These are phyloP conservation scores for Fraxinus latifolia DNA, from an alignment of 305 asterid genomes.

Conservation along the genomic window DNA sequence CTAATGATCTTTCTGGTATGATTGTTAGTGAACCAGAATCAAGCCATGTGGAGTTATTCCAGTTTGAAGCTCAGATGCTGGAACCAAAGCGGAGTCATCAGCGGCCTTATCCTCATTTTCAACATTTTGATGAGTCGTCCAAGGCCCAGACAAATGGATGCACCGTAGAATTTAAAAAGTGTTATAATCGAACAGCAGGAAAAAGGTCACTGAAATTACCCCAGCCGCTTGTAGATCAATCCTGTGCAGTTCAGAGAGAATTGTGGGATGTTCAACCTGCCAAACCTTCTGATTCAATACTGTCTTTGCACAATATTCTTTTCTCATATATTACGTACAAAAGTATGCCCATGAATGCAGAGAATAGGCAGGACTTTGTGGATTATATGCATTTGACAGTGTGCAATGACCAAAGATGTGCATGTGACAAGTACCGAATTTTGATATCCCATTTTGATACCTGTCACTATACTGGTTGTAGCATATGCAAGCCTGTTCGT, in stretches of 20 bases:
- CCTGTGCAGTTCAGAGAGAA: slow-evolving; percentile 22
- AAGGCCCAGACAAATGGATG: slow-evolving; percentile 20
- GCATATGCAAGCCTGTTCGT: slow-evolving; percentile 37
- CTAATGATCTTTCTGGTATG: slow-evolving; percentile 27
- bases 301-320: slow-evolving; percentile 27
- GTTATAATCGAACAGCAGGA: slow-evolving; percentile 13
- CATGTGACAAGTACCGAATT: slow-evolving; percentile 26
- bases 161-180: slow-evolving; percentile 17
- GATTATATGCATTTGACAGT: slow-evolving; percentile 34
- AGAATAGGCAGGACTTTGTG: slow-evolving; percentile 32
- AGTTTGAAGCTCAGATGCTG: slow-evolving; percentile 16
- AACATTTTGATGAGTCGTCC: slow-evolving; percentile 25
- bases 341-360: slow-evolving; percentile 19
- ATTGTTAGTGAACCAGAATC: slow-evolving; percentile 14
- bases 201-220: slow-evolving; percentile 22
- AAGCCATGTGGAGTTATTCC: slow-evolving; percentile 17
- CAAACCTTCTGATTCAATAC: slow-evolving; percentile 17
- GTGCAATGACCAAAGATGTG: slow-evolving; percentile 36
- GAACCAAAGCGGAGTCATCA: slow-evolving; percentile 14
- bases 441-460: slow-evolving; percentile 44
- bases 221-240: slow-evolving; percentile 18
- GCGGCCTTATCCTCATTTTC: slow-evolving; percentile 20
- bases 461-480: slow-evolving; percentile 33
- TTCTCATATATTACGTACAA: slow-evolving; percentile 28
- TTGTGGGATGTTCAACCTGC: slow-evolving; percentile 28